Evolutionary conservation across 495 filamentous ascomycete species (phyloP).

Genomic region (Cercophora newfieldiana): DNA sequence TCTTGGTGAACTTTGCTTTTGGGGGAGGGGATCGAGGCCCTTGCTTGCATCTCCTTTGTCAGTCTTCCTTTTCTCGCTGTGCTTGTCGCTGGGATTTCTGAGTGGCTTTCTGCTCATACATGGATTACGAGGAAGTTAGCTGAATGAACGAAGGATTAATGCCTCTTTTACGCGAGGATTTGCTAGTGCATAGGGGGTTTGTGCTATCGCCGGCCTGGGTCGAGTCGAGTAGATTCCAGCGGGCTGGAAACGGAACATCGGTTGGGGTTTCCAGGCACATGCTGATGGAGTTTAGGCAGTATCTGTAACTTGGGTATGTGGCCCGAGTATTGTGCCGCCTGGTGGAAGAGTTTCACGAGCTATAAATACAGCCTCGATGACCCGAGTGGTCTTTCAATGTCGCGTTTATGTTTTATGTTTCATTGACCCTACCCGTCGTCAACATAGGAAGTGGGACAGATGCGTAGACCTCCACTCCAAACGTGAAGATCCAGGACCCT

Average conservation of each 20-base stretch:
- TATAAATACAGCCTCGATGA: neutral
- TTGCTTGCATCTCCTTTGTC: slow-evolving; percentile 35
- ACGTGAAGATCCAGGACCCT: too few species aligned
- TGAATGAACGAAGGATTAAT: slow-evolving; percentile 33
- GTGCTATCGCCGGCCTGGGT: too few species aligned
- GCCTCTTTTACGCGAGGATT: neutral
- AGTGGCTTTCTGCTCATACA: slow-evolving; percentile 27
- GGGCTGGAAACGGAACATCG: too few species aligned
- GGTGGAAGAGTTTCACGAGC: too few species aligned
- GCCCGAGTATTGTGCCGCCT: neutral
- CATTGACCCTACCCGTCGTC: too few species aligned
- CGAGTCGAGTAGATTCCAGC: too few species aligned
- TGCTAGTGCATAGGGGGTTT: too few species aligned
- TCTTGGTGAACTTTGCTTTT: slow-evolving; percentile 26
- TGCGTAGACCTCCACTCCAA: slow-evolving; percentile 12
- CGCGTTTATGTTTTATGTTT: too few species aligned
- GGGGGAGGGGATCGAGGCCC: slow-evolving; percentile 15
- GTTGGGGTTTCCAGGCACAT: too few species aligned
- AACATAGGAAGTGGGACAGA: slow-evolving; percentile 17
- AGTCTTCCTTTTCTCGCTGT: slow-evolving; percentile 30
- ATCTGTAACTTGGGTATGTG: neutral
- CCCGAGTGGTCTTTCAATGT: too few species aligned
- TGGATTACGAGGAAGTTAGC: slow-evolving; percentile 35
- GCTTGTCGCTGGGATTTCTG: slow-evolving; percentile 28
- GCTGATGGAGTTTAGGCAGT: too few species aligned